Percentiles rank a stretch among this genome's conserved stretches.
These are phyloP conservation scores for Spinellus fusiger DNA, from an alignment of 192 early-diverging fungal species.

Conservation along the genomic window DNA sequence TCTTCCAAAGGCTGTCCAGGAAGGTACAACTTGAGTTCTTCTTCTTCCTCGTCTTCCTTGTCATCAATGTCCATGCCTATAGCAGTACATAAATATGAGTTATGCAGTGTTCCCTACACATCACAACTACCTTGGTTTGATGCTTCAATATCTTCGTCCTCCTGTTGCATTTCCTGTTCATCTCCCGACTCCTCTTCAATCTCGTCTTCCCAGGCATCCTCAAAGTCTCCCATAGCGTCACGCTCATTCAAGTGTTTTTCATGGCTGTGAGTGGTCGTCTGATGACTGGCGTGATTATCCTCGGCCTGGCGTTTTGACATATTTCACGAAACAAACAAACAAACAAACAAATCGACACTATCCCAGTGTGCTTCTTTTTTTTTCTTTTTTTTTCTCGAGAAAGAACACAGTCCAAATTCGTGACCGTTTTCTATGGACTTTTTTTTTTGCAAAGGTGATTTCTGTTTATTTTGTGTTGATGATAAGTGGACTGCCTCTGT, in stretches of 20 bases:
- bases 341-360: background rate
- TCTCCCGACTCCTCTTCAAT: conserved; percentile 57
- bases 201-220: conserved; percentile 92
- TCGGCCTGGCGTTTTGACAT: conserved; percentile 33
- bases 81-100: background rate
- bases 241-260: conserved; percentile 24
- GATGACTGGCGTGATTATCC: conserved; percentile 16
- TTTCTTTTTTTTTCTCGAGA: too few relatives aligned
- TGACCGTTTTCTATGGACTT: too few relatives aligned
- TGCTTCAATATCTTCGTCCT: conserved; percentile 32
- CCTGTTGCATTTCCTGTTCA: conserved; percentile 32
- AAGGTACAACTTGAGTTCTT: conserved; percentile 75
- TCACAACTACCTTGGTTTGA: background rate
- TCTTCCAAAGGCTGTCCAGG: conserved; percentile 83
- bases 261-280: background rate
- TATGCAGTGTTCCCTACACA: background rate
- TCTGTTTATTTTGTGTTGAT: too few relatives aligned
- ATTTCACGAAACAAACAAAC: background rate
- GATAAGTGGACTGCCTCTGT: too few relatives aligned
- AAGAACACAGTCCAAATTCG: too few relatives aligned
- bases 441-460: too few relatives aligned
- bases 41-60: conserved; percentile 48
- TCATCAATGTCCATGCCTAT: conserved; percentile 44
- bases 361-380: background rate
- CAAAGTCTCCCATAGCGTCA: conserved; percentile 83